Percentiles rank a stretch among this genome's conserved stretches.
Evolutionary conservation across 2,329 filamentous ascomycete species (phyloP).

Genomic region (Hortaea werneckii): DNA sequence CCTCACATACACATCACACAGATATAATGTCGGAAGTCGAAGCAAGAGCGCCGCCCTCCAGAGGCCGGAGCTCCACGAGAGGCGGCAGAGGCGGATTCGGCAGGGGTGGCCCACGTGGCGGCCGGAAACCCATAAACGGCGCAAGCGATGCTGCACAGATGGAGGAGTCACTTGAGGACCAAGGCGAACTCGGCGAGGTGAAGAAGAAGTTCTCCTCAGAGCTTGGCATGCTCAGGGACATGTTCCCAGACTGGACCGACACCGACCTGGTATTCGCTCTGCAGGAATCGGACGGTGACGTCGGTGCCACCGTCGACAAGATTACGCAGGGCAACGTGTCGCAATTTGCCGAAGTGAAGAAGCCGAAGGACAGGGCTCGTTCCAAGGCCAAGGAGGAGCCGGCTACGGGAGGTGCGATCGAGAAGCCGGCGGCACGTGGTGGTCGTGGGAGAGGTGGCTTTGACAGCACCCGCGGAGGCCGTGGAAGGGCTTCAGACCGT

Average conservation of each 20-base stretch:
- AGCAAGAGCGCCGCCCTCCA: constrained; percentile 68
- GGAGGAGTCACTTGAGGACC: constrained; percentile 60
- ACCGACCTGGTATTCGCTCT: constrained; percentile 89
- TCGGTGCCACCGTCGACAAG: constrained; percentile 62
- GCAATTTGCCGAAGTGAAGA: constrained; percentile 77
- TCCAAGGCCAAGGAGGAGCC: constrained; percentile 59
- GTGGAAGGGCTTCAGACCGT: constrained; percentile 53
- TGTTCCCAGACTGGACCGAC: constrained; percentile 93
- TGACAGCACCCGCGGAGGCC: constrained; percentile 47
- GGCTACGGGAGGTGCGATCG: constrained; percentile 39
- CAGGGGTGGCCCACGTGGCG: constrained; percentile 38
- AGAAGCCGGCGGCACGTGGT: constrained; percentile 36
- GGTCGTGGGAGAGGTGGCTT: constrained; percentile 33
- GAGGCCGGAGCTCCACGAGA: constrained; percentile 82
- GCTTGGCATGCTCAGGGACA: constrained; percentile 73
- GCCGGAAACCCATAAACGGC: constrained; percentile 52
- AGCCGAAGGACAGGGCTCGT: constrained; percentile 63
- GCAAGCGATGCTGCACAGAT: constrained; percentile 40
- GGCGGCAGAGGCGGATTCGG: constrained; percentile 66
- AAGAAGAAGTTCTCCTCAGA: constrained; percentile 80
- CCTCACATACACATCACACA: constrained; percentile 10
- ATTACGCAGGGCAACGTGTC: constrained; percentile 73
- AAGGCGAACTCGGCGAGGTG: constrained; percentile 82
- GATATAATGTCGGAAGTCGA: constrained; percentile 84
- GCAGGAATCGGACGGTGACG: constrained; percentile 71